Conservation (phyloP, 352 stramenopile genomes). For the Phytophthora idaei region DNA sequence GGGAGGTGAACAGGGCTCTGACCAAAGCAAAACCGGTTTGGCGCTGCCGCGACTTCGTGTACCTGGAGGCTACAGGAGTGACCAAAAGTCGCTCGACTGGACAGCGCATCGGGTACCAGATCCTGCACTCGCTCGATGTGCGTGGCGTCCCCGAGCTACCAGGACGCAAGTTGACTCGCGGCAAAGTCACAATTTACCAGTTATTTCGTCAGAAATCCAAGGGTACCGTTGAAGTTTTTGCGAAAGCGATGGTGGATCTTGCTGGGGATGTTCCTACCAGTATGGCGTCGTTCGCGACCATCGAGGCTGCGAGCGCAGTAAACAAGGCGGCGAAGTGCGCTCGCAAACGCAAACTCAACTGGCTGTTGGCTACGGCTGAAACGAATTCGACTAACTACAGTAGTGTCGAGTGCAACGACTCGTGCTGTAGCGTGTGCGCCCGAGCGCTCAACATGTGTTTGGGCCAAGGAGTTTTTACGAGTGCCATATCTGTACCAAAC, state of each 20-base stretch:
- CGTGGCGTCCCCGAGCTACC: constrained; percentile 37
- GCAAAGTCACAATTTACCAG: constrained; percentile 35
- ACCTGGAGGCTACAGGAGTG: constrained; percentile 44
- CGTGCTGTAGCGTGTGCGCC: constrained; percentile 32
- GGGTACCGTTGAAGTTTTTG: constrained; percentile 39
- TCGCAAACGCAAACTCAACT: constrained; percentile 41
- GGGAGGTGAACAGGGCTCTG: constrained; percentile 27
- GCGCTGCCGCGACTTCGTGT: constrained; percentile 52
- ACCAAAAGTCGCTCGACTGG: constrained; percentile 29
- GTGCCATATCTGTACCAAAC: constrained; percentile 34
- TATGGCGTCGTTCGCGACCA: constrained; percentile 21
- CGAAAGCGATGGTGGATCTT: constrained; percentile 36
- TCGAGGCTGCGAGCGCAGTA: constrained; percentile 21
- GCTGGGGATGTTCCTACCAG: constrained; percentile 21
- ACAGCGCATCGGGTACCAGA: constrained; percentile 49
- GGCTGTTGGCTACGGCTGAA: constrained; percentile 27
- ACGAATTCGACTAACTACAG: constrained; percentile 11
- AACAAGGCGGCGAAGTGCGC: constrained; percentile 27
- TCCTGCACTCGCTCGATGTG: constrained; percentile 55
- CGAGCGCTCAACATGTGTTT: constrained; percentile 22
- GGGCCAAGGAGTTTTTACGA: constrained; percentile 26
- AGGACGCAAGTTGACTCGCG: constrained; percentile 37
- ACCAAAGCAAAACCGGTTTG: constrained; percentile 34
- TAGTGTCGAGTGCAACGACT: constrained; percentile 4
- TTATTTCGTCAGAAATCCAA: constrained; percentile 41